Conservation (phyloP, 306 rosid genomes). For the Heteromeles arbutifolia region DNA sequence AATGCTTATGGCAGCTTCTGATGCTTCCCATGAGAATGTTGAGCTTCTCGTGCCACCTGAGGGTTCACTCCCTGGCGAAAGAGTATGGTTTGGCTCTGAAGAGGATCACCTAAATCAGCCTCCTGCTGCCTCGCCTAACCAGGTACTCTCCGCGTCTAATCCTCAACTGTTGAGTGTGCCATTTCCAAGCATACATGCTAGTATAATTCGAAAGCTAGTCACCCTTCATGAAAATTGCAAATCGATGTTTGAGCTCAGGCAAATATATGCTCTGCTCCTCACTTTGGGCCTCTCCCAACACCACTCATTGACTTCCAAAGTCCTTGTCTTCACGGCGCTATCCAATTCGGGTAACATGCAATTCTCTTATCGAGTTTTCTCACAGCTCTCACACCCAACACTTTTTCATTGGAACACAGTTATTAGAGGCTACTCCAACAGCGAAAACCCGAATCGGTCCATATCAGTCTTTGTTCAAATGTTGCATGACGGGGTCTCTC, state of each 20-base stretch:
- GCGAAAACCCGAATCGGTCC: constrained; percentile 51
- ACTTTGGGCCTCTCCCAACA: constrained; percentile 53
- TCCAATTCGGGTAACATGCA: constrained; percentile 40
- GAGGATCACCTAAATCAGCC: constrained; percentile 55
- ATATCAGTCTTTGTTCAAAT: constrained; percentile 44
- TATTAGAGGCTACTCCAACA: constrained; percentile 54
- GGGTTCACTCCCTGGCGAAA: constrained; percentile 72
- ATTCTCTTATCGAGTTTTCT: constrained; percentile 46
- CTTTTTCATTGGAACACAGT: constrained; percentile 56
- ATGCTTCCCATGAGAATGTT: constrained; percentile 68
- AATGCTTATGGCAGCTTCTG: constrained; percentile 98
- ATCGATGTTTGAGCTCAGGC: constrained; percentile 58
- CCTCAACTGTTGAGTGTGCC: constrained; percentile 31
- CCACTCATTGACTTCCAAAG: constrained; percentile 25
- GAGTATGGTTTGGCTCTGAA: constrained; percentile 87
- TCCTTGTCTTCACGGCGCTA: constrained; percentile 47
- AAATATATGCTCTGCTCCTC: constrained; percentile 50
- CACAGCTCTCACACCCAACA: constrained; percentile 46
- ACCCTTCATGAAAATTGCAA: constrained; percentile 42
- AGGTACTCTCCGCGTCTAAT: constrained; percentile 32
- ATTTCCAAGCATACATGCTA: constrained; percentile 15
- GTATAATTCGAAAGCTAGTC: constrained; percentile 22
- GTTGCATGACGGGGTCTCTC: constrained; percentile 50
- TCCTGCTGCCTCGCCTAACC: constrained; percentile 69
- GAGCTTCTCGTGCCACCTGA: constrained; percentile 88